Base-by-base conservation (phyloP, 805 yeast genomes). In the Myxozyma neotropica region DNA sequence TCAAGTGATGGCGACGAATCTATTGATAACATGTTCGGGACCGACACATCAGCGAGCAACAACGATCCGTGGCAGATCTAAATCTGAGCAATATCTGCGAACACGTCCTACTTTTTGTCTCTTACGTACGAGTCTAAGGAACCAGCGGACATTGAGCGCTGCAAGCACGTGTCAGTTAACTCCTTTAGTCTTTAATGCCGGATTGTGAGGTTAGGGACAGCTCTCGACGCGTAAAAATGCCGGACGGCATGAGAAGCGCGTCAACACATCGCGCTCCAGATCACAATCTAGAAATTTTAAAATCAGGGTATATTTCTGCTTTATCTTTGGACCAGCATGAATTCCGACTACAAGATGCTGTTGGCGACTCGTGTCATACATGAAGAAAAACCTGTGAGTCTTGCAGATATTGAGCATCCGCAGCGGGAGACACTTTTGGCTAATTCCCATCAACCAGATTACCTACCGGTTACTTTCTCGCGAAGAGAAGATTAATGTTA, bases 391-490 rank as follows among this genome's bases (percentile, higher is more conserved):
- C 58, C 64, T 24, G 64, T 61, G 35, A 43, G 61, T 47, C 10
- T 19, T 35, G 17, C 10, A 13, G 8, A 38, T 8, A 15, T 8
- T 19, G 10, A 15, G 17, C 12, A 15, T 8, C 2, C 17, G 36
- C 36, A 6, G 19, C 17, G 24, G 15, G 42, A 3, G 4, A 29
- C 19, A 12, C 6, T 12, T 1, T 8, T 17, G 24, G 12, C 47
- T 12, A 58, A 31, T 33, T 47, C 19, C 46, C 35, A 10, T 13
- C 23, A 13, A 36, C 15, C 46, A 62, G 65, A 54, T 62, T 15
- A 59, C 65, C 17, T 62, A 44, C 36, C 39, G 58, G n/a, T 48
- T 62, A 6, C 53, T 62, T 19, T 43, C 63, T 39, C 57, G 65
- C 29, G 63, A 62, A 24, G 23, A 51, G 24, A 35, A 38, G 17